Evolutionary conservation across 2,329 filamentous ascomycete species (phyloP).

Genomic region (Aspergillus viridinutans): DNA sequence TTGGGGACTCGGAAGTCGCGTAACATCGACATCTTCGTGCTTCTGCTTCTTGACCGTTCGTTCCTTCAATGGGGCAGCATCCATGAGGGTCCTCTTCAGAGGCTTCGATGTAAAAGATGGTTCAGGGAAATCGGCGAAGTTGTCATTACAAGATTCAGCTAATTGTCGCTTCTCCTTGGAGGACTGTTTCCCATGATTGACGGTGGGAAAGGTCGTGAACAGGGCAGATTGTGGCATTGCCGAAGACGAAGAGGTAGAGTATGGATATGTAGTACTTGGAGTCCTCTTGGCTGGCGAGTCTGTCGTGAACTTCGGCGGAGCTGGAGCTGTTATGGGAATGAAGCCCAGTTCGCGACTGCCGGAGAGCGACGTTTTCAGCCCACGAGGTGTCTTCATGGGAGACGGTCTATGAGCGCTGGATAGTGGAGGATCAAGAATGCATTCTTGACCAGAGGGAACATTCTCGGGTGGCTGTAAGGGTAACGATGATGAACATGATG

Average conservation of each 20-base stretch:
- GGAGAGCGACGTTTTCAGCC: constrained; percentile 53
- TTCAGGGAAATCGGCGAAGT: constrained; percentile 46
- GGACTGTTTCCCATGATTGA: constrained; percentile 33
- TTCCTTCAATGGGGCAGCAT: constrained; percentile 70
- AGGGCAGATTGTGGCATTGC: constrained; percentile 42
- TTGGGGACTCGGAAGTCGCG: constrained; percentile 63
- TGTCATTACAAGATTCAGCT: constrained; percentile 40
- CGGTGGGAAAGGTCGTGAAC: constrained; percentile 49
- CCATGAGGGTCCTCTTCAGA: constrained; percentile 62
- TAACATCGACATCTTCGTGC: constrained; percentile 48
- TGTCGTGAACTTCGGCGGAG: constrained; percentile 41
- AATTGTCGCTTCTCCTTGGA: constrained; percentile 47
- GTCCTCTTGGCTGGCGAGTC: constrained; percentile 48
- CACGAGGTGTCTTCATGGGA: constrained; percentile 61
- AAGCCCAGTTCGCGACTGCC: constrained; percentile 56
- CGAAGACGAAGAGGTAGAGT: constrained; percentile 13
- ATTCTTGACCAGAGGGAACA: constrained; percentile 52
- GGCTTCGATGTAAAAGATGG: constrained; percentile 43
- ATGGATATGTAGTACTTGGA: constrained; percentile 29
- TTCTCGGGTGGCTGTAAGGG: constrained; percentile 43
- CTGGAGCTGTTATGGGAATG: constrained; percentile 55
- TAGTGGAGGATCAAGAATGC: constrained; percentile 61
- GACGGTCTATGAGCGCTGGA: constrained; percentile 53
- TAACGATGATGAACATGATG: constrained; percentile 53
- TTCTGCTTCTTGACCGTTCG: constrained; percentile 66